These are phyloP conservation scores for Saitoella complicata DNA, from an alignment of 805 yeast genomes.

Conservation along the genomic window DNA sequence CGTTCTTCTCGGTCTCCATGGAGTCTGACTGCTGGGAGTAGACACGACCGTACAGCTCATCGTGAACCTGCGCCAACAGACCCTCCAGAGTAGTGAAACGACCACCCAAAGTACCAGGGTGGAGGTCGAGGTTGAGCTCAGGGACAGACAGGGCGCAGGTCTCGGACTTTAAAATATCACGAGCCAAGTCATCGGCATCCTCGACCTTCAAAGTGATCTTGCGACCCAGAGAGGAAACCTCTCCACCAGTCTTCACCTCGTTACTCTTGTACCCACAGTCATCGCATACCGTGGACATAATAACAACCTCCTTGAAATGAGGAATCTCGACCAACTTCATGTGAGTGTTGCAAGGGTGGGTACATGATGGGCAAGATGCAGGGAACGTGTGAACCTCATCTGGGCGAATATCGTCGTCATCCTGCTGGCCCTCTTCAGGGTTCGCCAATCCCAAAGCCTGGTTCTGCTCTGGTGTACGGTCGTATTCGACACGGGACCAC, in stretches of 20 bases:
- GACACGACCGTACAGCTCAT: slow-evolving; percentile 74
- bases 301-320: slow-evolving; percentile 90
- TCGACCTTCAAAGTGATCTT: slow-evolving; percentile 56
- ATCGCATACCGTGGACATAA: slow-evolving; percentile 89
- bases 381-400: slow-evolving; percentile 87
- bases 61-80: slow-evolving; percentile 69
- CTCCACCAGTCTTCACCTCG: slow-evolving; percentile 98
- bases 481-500: slow-evolving; percentile 73
- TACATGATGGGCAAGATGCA: slow-evolving; percentile 87
- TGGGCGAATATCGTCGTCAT: slow-evolving; percentile 15
- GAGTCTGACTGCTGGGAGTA: slow-evolving; percentile 78
- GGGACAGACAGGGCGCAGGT: slow-evolving; percentile 78
- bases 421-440: slow-evolving; percentile 30
- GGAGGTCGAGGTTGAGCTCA: slow-evolving; percentile 75
- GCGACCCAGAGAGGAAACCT: slow-evolving; percentile 72
- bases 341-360: slow-evolving; percentile 68
- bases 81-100: slow-evolving; percentile 97
- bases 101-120: slow-evolving; percentile 95
- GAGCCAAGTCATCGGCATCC: slow-evolving; percentile 81
- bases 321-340: slow-evolving; percentile 96
- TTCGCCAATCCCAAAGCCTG: slow-evolving; percentile 68
- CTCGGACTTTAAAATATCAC: slow-evolving; percentile 90
- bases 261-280: slow-evolving; percentile 90
- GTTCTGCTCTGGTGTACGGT: slow-evolving; percentile 77
- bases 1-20: slow-evolving; percentile 62